phyloP scores from a whole-genome alignment of 2,329 filamentous ascomycete species.

The Zasmidium angulare region DNA sequence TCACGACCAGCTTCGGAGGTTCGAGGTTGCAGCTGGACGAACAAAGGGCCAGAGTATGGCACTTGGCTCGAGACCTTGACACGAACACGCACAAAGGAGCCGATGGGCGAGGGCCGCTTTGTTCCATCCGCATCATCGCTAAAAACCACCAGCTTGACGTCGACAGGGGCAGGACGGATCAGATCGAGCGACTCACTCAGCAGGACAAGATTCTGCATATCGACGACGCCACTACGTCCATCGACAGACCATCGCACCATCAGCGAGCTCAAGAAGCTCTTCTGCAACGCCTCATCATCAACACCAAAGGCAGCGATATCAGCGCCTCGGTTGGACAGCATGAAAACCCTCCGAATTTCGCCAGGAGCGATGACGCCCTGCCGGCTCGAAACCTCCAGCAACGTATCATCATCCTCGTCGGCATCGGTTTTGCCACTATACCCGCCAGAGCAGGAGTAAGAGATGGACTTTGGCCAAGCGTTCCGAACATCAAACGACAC shows the following conservation, averaged over 20 bases:
- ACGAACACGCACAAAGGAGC: slow-evolving; percentile 18
- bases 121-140: neutral
- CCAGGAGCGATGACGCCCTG: slow-evolving; percentile 19
- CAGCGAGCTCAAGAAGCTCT: slow-evolving; percentile 18
- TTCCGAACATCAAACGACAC: slow-evolving; percentile 83
- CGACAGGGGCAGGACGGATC: slow-evolving; percentile 16
- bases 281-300: slow-evolving; percentile 14
- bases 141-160: slow-evolving; percentile 6
- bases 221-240: slow-evolving; percentile 23
- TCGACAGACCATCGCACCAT: slow-evolving; percentile 24
- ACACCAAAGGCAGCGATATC: slow-evolving; percentile 11
- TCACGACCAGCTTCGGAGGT: slow-evolving; percentile 6
- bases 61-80: slow-evolving; percentile 13
- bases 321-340: slow-evolving; percentile 10
- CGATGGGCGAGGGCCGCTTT: slow-evolving; percentile 2
- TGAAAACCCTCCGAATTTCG: slow-evolving; percentile 21
- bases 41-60: slow-evolving; percentile 12
- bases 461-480: slow-evolving; percentile 79
- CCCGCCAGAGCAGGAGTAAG: slow-evolving; percentile 30
- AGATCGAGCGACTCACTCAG: slow-evolving; percentile 16
- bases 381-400: slow-evolving; percentile 8
- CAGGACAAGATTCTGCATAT: slow-evolving; percentile 18
- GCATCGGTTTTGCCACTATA: slow-evolving; percentile 8
- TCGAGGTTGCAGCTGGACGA: slow-evolving; percentile 13
- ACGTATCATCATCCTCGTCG: slow-evolving; percentile 3